Base-by-base conservation (phyloP, 148 eudicot genomes). In the Cornus controversa region DNA sequence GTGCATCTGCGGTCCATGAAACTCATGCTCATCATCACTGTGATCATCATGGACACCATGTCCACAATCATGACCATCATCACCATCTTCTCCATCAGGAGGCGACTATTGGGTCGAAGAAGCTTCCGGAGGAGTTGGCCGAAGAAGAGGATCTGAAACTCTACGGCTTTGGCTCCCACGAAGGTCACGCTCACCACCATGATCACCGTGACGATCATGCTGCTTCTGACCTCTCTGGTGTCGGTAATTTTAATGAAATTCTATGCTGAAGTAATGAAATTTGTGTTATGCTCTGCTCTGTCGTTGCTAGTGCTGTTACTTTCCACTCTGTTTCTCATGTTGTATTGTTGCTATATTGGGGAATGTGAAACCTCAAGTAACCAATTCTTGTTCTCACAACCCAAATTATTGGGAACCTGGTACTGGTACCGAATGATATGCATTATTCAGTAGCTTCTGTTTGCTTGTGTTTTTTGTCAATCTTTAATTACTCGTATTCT, bases 61-160 rank as follows among this genome's bases (percentile, higher is more conserved):
- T 31, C 34, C 34, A 31, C 34, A 31, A 31, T 31, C 34, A 31
- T 5, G 34, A 81, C 47, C 77, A 87, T 69, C 71, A 81, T 5
- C 72, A 76, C 60, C 69, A 79, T 37, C 82, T 83, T 66, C 22
- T 25, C 67, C 71, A 76, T 42, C 67, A 85, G 23, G 71, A 65
- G 34, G 22, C 47, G 20, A 64, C 47, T 53, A 45, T 24, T 9
- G 69, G 23, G 71, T 58, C 79, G 40, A 66, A 72, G 26, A 79
- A 72, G 79, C 86, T 94, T 25, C 96, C 98, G 13, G 98, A 94
- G 81, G 98, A 94, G 71, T 53, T 94, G 71, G 95, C 97, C 5
- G 98, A 94, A 73, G 95, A 92, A 79, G 96, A 94, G 81, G 98
- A 94, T 82, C 88, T 94, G 54, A 88, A 86, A 76, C 47, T 92